These are phyloP conservation scores for Agapanthus africanus DNA, from an alignment of 106 monocot genomes.

Conservation along the genomic window DNA sequence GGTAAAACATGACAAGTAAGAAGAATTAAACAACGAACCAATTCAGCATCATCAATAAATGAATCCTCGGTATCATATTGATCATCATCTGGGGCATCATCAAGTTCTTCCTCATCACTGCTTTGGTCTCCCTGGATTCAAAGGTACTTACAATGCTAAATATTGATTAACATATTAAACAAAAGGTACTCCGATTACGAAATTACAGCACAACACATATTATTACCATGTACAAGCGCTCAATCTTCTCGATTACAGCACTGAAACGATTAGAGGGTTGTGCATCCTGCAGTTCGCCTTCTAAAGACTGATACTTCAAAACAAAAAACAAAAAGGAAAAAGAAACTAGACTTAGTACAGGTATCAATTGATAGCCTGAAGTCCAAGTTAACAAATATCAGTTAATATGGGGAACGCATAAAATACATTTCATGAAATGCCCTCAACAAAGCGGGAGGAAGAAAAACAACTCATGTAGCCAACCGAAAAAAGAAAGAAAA, in stretches of 20 bases:
- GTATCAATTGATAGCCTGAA: neutral
- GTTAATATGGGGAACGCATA: neutral
- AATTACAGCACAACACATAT: constrained; percentile 3
- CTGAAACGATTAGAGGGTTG: constrained; percentile 75
- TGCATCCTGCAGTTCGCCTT: constrained; percentile 61
- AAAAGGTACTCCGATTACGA: neutral
- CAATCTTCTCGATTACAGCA: constrained; percentile 98
- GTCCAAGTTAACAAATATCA: neutral
- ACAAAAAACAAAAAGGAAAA: neutral
- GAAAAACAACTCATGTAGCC: neutral
- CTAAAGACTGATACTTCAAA: constrained; percentile 38
- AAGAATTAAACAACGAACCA: constrained; percentile 47
- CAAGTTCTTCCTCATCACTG: constrained; percentile 90
- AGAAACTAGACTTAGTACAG: neutral
- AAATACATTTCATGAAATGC: neutral
- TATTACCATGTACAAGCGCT: constrained; percentile 85
- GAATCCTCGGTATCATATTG: constrained; percentile 99
- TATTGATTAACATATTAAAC: neutral
- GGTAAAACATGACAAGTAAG: neutral
- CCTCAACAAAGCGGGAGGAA: neutral
- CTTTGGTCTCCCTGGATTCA: constrained; percentile 76
- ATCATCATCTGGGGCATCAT: constrained; percentile 87
- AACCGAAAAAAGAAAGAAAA: neutral
- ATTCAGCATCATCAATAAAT: constrained; percentile 94
- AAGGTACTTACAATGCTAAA: neutral